Percentiles rank a stretch among this genome's conserved stretches.
Evolutionary conservation across 1,284 basidiomycete genomes (phyloP).

Genomic region (Tylopilus sp.): DNA sequence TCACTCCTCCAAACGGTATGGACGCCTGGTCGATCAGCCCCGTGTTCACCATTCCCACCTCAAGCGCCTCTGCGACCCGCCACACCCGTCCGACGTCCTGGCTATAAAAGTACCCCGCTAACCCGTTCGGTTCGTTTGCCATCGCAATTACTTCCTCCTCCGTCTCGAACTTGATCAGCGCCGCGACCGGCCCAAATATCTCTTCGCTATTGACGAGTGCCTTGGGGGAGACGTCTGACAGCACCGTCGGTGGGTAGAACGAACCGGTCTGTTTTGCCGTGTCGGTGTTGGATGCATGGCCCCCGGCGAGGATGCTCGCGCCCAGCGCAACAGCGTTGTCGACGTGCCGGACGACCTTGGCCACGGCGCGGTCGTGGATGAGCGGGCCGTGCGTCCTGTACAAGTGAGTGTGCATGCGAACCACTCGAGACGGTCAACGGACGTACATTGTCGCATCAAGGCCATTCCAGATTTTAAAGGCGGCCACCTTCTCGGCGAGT

Average conservation of each 20-base stretch:
- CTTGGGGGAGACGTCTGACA: constrained; percentile 84
- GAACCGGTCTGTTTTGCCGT: constrained; percentile 54
- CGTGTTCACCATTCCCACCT: constrained; percentile 98
- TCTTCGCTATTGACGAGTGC: constrained; percentile 80
- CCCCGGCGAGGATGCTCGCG: constrained; percentile 91
- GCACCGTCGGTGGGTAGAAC: constrained; percentile 91
- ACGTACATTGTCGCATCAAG: constrained; percentile 83
- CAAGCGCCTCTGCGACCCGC: constrained; percentile 97
- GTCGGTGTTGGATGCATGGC: constrained; percentile 64
- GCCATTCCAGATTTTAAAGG: constrained; percentile 94
- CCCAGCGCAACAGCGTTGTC: constrained; percentile 87
- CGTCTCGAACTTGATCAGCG: constrained; percentile 86
- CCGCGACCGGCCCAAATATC: constrained; percentile 90
- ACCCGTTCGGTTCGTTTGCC: constrained; percentile 89
- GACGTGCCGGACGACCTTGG: constrained; percentile 92
- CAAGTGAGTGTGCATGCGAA: background rate
- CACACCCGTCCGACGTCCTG: constrained; percentile 92
- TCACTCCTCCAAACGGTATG: constrained; percentile 95
- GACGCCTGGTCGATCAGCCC: constrained; percentile 83
- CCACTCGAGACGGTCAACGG: background rate
- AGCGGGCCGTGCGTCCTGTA: constrained; percentile 92
- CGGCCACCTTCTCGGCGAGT: constrained; percentile 85
- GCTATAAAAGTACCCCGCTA: constrained; percentile 96
- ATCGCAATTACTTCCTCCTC: constrained; percentile 92
- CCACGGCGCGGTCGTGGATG: constrained; percentile 88